phyloP scores from a whole-genome alignment of 345 rosid species.

The Pistacia vera region DNA sequence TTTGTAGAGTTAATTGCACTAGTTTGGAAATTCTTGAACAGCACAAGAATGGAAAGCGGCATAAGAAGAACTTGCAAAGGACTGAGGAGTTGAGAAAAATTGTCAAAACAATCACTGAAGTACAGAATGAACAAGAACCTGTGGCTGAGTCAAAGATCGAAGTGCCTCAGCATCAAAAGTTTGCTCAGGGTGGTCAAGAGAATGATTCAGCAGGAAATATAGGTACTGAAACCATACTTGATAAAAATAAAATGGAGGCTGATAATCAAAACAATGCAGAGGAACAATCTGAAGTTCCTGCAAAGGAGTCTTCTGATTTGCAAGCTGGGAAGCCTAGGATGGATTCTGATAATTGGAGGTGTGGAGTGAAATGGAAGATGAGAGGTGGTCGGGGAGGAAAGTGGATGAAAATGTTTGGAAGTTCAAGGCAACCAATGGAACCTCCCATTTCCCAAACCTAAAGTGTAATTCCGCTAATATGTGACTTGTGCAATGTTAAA shows the following conservation, averaged over 20 bases:
- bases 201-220: conserved; percentile 8
- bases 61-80: conserved; percentile 36
- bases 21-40: conserved; percentile 42
- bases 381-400: conserved; percentile 28
- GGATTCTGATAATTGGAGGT: conserved; percentile 18
- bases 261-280: conserved; percentile 4
- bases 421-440: conserved; percentile 14
- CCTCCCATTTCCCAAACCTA: conserved; percentile 23
- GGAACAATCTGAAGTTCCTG: not conserved
- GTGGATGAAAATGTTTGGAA: conserved; percentile 19
- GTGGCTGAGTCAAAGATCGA: conserved; percentile 18
- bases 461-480: conserved; percentile 36
- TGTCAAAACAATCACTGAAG: conserved; percentile 11
- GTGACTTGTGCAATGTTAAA: conserved; percentile 41
- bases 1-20: conserved; percentile 41
- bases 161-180: conserved; percentile 10
- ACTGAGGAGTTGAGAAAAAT: conserved; percentile 26
- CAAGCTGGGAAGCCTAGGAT: conserved; percentile 16
- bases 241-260: conserved; percentile 5
- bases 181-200: conserved; percentile 3
- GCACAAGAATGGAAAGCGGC: conserved; percentile 42
- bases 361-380: conserved; percentile 31
- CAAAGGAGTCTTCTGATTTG: conserved; percentile 2
- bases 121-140: conserved; percentile 9
- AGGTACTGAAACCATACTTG: conserved; percentile 6